Base-by-base conservation (phyloP, 2,329 filamentous ascomycete genomes). In the Harringtonia aguacate region DNA sequence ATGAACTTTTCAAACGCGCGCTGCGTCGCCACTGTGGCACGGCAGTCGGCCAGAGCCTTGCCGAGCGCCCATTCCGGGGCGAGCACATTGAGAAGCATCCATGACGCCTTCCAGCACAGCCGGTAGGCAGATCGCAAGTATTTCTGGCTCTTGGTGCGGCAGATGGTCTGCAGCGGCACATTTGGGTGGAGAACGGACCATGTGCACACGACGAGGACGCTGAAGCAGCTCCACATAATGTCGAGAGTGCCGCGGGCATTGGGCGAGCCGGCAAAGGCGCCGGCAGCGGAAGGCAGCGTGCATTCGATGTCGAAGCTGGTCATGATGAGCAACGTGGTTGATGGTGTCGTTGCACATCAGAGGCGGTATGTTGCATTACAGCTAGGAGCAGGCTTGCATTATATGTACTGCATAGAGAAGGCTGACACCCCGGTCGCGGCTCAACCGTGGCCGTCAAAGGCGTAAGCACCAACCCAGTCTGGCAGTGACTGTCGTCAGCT, bases 141-240 rank as follows among this genome's bases (percentile, higher is more conserved):
- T 30, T 43, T 17, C 15, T 46, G 36, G 31, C 35, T 36, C 38
- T 24, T 24, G 17, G 22, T 43, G 13, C 37, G 35, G 3, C 64
- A 63, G 24, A 69, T 67, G 43, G 71, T 68, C 45, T 71, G 65
- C 6, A 69, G 34, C 7, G 53, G 53, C 1, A 55, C 44, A 33
- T 50, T 52, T 29, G 47, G 48, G 37, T 55, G 53, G 4, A 51
- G 39, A 40, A 50, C 35, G 4, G 48, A 48, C 49, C 52, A 55
- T 4, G 48, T 50, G 44, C 46, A 52, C 24, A 52, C 37, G 28
- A 52, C n/a, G 27, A 53, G 36, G 18, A 52, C 42, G 15, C 40
- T 18, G 15, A 49, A 34, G 36, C 49, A 53, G 38, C 44, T 51
- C 53, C 52, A 55, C 13, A 52, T 38, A 34, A 55, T 55, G 36